Conservation (phyloP, 768 basidiomycete genomes). For the Pulveroboletus sp. region DNA sequence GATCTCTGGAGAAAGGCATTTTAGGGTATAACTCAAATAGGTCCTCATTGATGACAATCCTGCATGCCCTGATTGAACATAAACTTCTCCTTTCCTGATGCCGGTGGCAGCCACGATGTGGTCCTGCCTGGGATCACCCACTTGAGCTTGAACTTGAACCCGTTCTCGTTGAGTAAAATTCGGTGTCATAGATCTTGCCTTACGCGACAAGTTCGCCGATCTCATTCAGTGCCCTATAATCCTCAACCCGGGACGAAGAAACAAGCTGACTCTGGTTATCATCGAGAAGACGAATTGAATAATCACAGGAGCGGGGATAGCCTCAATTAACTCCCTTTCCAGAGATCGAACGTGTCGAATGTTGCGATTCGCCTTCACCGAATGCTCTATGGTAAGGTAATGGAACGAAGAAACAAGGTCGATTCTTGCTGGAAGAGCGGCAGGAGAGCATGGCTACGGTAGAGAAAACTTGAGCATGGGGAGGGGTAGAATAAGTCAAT, state of each 20-base stretch:
- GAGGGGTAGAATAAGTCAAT: too few relatives aligned
- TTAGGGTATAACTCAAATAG: too few relatives aligned
- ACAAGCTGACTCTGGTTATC: neutral
- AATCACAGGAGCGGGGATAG: conserved; percentile 20
- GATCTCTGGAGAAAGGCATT: neutral
- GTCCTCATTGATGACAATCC: neutral
- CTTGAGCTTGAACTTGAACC: neutral
- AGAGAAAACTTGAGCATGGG: too few relatives aligned
- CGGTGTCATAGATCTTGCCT: too few relatives aligned
- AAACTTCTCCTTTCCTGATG: conserved; percentile 12
- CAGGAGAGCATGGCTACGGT: too few relatives aligned
- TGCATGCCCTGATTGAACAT: conserved; percentile 1
- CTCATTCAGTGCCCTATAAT: conserved; percentile 19
- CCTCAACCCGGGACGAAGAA: conserved; percentile 21
- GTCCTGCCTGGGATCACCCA: conserved; percentile 10
- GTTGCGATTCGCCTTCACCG: neutral
- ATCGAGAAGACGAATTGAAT: neutral
- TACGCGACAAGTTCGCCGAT: too few relatives aligned
- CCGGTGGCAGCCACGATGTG: conserved; percentile 20
- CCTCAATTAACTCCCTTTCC: conserved; percentile 33
- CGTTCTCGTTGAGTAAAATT: conserved; percentile 8
- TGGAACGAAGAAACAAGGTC: neutral
- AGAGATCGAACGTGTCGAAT: conserved; percentile 7
- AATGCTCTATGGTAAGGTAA: neutral
- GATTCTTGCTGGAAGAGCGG: neutral